phyloP scores from a whole-genome alignment of 192 early-diverging fungal species.

The Podochytrium sp. region DNA sequence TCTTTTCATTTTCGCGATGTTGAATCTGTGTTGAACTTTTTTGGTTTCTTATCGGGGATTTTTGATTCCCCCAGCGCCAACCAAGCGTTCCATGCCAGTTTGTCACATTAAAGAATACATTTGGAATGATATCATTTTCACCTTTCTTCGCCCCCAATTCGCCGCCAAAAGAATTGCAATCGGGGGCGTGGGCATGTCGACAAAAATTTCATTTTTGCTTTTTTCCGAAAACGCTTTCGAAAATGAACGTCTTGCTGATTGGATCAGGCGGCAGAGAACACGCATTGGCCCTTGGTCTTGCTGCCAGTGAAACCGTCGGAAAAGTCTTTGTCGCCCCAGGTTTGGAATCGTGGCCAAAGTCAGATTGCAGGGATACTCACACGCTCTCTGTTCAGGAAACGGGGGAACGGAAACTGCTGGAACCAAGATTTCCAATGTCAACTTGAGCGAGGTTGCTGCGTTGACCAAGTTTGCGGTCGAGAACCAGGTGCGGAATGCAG shows the following conservation, averaged over 20 bases:
- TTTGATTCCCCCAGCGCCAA: constrained; percentile 25
- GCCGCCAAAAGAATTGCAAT: no score
- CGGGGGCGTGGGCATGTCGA: no score
- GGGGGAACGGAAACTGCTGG: constrained; percentile 82
- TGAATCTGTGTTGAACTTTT: not conserved
- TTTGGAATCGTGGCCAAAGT: constrained; percentile 32
- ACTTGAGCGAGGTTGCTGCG: constrained; percentile 68
- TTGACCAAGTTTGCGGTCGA: constrained; percentile 79
- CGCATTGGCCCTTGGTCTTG: constrained; percentile 89
- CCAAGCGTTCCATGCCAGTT: constrained; percentile 31
- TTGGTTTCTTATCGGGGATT: not conserved
- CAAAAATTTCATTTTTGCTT: not conserved
- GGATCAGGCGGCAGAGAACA: constrained; percentile 97
- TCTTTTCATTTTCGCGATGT: not conserved
- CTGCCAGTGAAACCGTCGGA: constrained; percentile 74
- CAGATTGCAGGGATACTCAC: not conserved
- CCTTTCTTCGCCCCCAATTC: no score
- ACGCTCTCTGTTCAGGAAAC: constrained; percentile 69
- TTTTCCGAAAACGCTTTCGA: not conserved
- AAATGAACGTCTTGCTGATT: constrained; percentile 77
- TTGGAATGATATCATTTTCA: no score
- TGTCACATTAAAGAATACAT: constrained; percentile 14
- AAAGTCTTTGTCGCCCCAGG: constrained; percentile 92
- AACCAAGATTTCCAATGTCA: constrained; percentile 81
- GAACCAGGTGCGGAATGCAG: constrained; percentile 59